Percentiles rank a stretch among this genome's conserved stretches.
phyloP scores from a whole-genome alignment of 805 yeast genomes.

The Saturnispora dispora region DNA sequence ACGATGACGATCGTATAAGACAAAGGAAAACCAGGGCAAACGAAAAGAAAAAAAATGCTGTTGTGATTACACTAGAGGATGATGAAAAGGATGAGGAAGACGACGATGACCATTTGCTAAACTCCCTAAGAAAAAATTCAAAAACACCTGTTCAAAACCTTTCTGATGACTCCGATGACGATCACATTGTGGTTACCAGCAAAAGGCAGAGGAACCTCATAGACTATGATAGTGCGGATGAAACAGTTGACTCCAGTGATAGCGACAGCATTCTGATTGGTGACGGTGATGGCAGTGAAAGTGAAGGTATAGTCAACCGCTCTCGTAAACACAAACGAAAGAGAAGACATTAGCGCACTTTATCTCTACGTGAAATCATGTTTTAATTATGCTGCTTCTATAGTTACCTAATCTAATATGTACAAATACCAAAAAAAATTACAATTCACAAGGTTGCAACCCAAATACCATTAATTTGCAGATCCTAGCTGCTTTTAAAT shows the following conservation, averaged over 20 bases:
- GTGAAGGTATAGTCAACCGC: not conserved
- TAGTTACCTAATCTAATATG: not conserved
- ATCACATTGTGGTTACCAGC: not conserved
- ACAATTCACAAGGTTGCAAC: not conserved
- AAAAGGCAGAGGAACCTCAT: not conserved
- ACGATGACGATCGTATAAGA: not conserved
- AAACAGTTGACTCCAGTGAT: not conserved
- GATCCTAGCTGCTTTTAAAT: not conserved
- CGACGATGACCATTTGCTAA: not conserved
- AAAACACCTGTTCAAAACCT: not conserved
- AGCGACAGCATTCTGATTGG: not conserved
- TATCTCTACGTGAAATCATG: not conserved
- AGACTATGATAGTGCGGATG: slow-evolving; percentile 7
- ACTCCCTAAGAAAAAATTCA: not conserved
- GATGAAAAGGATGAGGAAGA: slow-evolving; percentile 4
- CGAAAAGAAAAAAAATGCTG: not conserved
- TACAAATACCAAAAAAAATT: not conserved
- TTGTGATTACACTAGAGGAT: not conserved
- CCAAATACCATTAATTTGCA: not conserved
- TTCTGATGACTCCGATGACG: slow-evolving; percentile 1
- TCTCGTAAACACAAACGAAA: not conserved
- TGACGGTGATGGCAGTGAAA: not conserved
- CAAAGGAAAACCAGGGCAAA: not conserved
- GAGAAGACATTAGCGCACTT: not conserved
- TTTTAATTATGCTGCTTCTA: not conserved